Evolutionary conservation across 2,329 filamentous ascomycete genomes (phyloP).

Genomic region (Calonectria crousiana): DNA sequence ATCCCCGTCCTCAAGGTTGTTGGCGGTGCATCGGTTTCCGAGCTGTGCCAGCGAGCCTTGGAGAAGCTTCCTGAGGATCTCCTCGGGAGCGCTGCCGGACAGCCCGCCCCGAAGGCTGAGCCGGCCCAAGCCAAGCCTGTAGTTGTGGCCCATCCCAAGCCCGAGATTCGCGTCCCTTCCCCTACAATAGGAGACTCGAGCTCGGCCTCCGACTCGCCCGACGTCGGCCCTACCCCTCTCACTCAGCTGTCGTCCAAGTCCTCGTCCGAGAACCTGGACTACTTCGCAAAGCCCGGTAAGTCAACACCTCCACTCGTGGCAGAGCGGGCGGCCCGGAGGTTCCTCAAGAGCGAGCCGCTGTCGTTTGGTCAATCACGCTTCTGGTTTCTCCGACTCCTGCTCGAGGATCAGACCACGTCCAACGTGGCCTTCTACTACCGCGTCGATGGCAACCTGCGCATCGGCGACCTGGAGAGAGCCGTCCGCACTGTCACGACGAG

Average conservation of each 20-base stretch:
- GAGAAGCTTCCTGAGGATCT: background rate
- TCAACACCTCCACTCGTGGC: background rate
- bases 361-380: background rate
- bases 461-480: background rate
- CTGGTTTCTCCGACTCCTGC: slow-evolving; percentile 23
- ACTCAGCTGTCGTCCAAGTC: background rate
- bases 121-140: background rate
- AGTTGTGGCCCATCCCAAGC: background rate
- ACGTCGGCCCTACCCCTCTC: background rate
- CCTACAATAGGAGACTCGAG: background rate
- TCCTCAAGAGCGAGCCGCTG: background rate
- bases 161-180: background rate
- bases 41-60: slow-evolving; percentile 5
- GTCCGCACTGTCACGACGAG: slow-evolving; percentile 3
- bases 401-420: slow-evolving; percentile 4
- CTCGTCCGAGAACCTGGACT: background rate
- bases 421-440: background rate
- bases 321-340: background rate
- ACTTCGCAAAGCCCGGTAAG: background rate
- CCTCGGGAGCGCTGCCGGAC: background rate
- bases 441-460: background rate
- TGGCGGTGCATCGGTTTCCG: slow-evolving; percentile 27
- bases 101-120: background rate
- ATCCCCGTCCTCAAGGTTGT: slow-evolving; percentile 59
- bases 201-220: background rate